Evolutionary conservation across 163 green algal species (phyloP).

Genomic region (Prototheca wickerhamii): DNA sequence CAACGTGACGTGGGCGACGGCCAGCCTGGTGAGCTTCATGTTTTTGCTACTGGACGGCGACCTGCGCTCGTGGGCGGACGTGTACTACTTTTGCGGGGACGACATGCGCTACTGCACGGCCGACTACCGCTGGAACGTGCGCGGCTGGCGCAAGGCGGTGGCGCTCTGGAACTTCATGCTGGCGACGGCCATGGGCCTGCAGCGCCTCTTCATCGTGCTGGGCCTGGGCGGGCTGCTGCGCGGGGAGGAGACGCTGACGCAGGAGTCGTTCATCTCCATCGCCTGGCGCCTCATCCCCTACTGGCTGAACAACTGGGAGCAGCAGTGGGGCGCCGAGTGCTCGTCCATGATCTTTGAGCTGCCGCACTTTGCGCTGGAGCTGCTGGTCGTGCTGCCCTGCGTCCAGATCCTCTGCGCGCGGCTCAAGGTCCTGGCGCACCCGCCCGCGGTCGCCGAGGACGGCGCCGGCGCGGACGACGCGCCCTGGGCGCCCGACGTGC

Average conservation of each 20-base stretch:
- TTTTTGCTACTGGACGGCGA: slow-evolving; percentile 8
- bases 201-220: slow-evolving; percentile 49
- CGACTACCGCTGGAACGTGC: slow-evolving; percentile 56
- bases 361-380: slow-evolving; percentile 79
- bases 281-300: slow-evolving; percentile 82
- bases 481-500: slow-evolving; percentile 18
- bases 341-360: slow-evolving; percentile 79
- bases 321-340: slow-evolving; percentile 77
- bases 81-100: slow-evolving; percentile 75
- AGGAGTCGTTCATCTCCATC: slow-evolving; percentile 69
- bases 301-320: slow-evolving; percentile 79
- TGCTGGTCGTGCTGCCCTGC: slow-evolving; percentile 75
- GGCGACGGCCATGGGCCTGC: slow-evolving; percentile 45
- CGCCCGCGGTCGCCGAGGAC: background rate
- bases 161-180: slow-evolving; percentile 70
- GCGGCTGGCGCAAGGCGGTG: slow-evolving; percentile 56
- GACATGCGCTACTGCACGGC: slow-evolving; percentile 57
- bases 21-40: slow-evolving; percentile 12
- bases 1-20: slow-evolving; percentile 11
- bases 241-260: slow-evolving; percentile 66
- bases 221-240: slow-evolving; percentile 59
- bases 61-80: slow-evolving; percentile 41
- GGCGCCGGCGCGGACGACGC: background rate
- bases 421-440: slow-evolving; percentile 8
- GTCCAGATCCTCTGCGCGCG: slow-evolving; percentile 26